phyloP scores from a whole-genome alignment of 805 yeast genomes.

The Wickerhamomyces hampshirensis region DNA sequence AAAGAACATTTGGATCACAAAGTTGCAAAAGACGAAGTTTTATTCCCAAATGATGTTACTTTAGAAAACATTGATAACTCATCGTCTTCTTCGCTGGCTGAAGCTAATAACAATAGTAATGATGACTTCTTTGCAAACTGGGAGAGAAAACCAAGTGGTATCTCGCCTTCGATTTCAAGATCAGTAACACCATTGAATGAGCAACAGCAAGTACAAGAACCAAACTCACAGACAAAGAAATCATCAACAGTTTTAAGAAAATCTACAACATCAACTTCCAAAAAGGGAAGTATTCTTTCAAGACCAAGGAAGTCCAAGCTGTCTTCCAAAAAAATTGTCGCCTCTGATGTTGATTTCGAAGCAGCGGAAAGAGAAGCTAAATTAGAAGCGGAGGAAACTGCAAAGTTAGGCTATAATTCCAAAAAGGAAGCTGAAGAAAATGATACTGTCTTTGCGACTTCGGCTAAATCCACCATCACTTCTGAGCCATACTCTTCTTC shows the following conservation, averaged over 20 bases:
- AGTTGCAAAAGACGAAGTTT: constrained; percentile 58
- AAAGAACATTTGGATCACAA: constrained; percentile 72
- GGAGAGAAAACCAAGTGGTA: constrained; percentile 63
- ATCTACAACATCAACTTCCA: constrained; percentile 25
- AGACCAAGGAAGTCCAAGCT: constrained; percentile 51
- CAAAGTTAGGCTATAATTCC: constrained; percentile 40
- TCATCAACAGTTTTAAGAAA: constrained; percentile 27
- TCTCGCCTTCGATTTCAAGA: constrained; percentile 29
- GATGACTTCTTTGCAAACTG: constrained; percentile 92
- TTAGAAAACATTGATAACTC: constrained; percentile 45
- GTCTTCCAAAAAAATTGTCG: constrained; percentile 52
- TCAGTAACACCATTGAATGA: constrained; percentile 21
- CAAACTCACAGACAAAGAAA: constrained; percentile 21
- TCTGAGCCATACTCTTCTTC: constrained; percentile 10
- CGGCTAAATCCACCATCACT: constrained; percentile 10
- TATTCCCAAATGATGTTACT: constrained; percentile 70
- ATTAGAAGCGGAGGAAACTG: constrained; percentile 66
- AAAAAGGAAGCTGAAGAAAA: constrained; percentile 18
- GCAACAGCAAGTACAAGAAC: constrained; percentile 2
- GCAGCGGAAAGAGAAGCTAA: constrained; percentile 75
- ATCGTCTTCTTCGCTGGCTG: constrained; percentile 28
- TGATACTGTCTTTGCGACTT: constrained; percentile 7
- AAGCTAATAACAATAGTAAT: constrained; percentile 40
- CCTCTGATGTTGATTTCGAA: constrained; percentile 54
- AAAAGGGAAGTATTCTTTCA: constrained; percentile 43